Evolutionary conservation across 768 basidiomycete genomes (phyloP).

Genomic region (Coprinopsis cinerea): DNA sequence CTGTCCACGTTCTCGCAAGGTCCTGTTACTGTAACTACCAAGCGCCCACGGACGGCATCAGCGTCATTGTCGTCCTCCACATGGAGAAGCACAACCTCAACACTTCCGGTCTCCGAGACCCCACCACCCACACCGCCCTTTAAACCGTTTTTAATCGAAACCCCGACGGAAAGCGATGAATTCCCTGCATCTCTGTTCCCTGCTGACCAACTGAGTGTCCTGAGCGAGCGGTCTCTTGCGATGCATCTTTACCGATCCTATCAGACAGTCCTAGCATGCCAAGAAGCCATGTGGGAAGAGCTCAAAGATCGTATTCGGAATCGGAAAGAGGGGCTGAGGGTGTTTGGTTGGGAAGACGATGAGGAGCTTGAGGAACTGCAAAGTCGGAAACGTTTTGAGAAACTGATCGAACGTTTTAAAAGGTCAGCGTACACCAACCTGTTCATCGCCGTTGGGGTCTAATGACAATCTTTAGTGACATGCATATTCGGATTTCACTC

Average conservation of each 20-base stretch:
- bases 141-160: slow-evolving; percentile 41
- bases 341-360: slow-evolving; percentile 69
- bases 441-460: no score
- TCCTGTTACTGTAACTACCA: slow-evolving; percentile 19
- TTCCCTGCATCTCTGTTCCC: slow-evolving; percentile 33
- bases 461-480: slow-evolving; percentile 39
- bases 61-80: slow-evolving; percentile 27
- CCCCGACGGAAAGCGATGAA: slow-evolving; percentile 37
- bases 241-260: slow-evolving; percentile 69
- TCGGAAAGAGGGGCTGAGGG: slow-evolving; percentile 43
- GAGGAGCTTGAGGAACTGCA: slow-evolving; percentile 54
- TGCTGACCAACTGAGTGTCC: slow-evolving; percentile 34
- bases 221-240: slow-evolving; percentile 57
- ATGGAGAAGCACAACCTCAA: slow-evolving; percentile 16
- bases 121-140: slow-evolving; percentile 11
- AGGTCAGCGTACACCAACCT: no score
- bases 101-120: neutral
- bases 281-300: slow-evolving; percentile 77
- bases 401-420: slow-evolving; percentile 54
- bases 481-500: slow-evolving; percentile 55
- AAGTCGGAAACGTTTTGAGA: slow-evolving; percentile 53
- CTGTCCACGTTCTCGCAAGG: slow-evolving; percentile 23
- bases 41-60: slow-evolving; percentile 25
- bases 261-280: slow-evolving; percentile 54
- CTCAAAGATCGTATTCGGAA: slow-evolving; percentile 58